Conservation (phyloP, 768 basidiomycete genomes). For the Boletus sp. region DNA sequence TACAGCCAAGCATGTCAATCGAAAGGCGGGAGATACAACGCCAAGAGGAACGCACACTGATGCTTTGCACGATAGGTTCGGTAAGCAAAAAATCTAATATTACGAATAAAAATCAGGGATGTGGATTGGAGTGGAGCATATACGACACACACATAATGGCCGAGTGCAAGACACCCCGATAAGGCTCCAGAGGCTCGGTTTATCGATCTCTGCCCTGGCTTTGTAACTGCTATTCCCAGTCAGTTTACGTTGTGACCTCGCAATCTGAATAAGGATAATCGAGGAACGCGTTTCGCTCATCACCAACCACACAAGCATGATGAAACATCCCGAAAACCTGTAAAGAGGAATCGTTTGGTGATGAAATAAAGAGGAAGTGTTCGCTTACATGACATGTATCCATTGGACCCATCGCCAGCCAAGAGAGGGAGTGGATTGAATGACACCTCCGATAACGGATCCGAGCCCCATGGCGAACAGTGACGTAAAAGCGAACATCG, state of each 20-base stretch:
- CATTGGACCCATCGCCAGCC: conserved; percentile 84
- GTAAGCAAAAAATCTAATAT: conserved; percentile 22
- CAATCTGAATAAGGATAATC: conserved; percentile 66
- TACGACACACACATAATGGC: conserved; percentile 58
- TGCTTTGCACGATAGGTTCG: conserved; percentile 70
- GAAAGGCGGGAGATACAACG: not conserved
- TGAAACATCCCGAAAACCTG: conserved; percentile 51
- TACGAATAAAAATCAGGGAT: not conserved
- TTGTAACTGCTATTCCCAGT: conserved; percentile 60
- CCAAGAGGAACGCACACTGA: conserved; percentile 48
- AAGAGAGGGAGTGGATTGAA: conserved; percentile 53
- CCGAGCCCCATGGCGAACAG: conserved; percentile 61
- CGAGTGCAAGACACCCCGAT: conserved; percentile 68
- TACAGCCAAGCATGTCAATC: conserved; percentile 20
- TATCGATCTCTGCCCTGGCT: conserved; percentile 60
- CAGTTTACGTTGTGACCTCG: conserved; percentile 58
- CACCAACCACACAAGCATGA: conserved; percentile 47
- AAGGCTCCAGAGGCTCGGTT: conserved; percentile 47
- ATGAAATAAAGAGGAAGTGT: not conserved
- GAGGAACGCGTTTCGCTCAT: conserved; percentile 72
- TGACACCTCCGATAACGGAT: conserved; percentile 59
- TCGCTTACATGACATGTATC: conserved; percentile 58
- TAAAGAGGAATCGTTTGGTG: not conserved
- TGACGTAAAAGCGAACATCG: conserved; percentile 58
- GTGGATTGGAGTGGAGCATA: not conserved